Percentiles rank a stretch among this genome's conserved stretches.
Conservation (phyloP, 805 yeast species). For the Schwanniomyces vanrijiae region DNA sequence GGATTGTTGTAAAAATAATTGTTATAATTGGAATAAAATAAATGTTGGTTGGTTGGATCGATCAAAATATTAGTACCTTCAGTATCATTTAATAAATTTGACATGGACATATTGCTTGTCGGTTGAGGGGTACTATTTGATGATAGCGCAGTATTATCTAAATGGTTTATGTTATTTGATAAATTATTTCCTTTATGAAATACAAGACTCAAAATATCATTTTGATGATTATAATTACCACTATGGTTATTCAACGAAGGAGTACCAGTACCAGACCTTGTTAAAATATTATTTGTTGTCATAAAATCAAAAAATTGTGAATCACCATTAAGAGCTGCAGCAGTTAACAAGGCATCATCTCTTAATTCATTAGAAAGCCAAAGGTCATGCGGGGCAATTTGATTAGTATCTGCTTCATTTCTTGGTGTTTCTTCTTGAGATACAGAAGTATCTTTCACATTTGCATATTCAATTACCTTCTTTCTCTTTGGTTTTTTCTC, state of each 20-base stretch:
- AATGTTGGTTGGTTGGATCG: constrained; percentile 36
- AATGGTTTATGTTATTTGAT: constrained; percentile 2
- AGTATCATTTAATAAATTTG: constrained; percentile 13
- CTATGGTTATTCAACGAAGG: constrained; percentile 3
- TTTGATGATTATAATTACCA: constrained; percentile 21
- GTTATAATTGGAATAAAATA: constrained; percentile 38
- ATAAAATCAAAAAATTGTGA: constrained; percentile 57
- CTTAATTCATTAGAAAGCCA: constrained; percentile 72
- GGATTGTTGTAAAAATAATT: constrained; percentile 41
- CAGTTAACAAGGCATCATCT: constrained; percentile 72
- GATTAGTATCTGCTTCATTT: constrained; percentile 11
- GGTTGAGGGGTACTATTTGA: constrained; percentile 5
- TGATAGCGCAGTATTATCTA: constrained; percentile 6
- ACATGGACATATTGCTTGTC: constrained; percentile 14
- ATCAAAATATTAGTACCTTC: constrained; percentile 16
- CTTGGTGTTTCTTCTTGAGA: background rate
- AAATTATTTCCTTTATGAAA: constrained; percentile 44
- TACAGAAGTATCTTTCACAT: background rate
- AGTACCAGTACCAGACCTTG: constrained; percentile 5
- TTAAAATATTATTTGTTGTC: constrained; percentile 9
- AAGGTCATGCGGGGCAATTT: constrained; percentile 42
- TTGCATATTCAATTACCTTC: background rate
- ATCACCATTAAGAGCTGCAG: constrained; percentile 66
- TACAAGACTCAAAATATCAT: constrained; percentile 50
- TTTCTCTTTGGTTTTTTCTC: constrained; percentile 19